Base-by-base conservation (phyloP, 306 rosid genomes). In the Styphnolobium japonicum region DNA sequence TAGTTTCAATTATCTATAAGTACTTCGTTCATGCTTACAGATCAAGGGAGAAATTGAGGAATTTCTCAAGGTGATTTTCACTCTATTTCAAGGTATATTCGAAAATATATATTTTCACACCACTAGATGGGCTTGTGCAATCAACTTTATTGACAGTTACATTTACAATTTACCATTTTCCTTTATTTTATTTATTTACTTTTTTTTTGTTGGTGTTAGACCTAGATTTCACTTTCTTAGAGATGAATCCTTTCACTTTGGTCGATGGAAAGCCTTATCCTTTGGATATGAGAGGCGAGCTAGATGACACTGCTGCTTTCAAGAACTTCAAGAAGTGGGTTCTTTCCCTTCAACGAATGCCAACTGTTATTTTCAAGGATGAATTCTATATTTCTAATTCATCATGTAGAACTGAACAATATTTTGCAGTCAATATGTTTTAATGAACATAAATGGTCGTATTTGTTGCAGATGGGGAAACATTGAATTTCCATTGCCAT, bases 221-320 rank as follows among this genome's bases (percentile, higher is more conserved):
- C 86, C 81, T 94, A 90, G 98, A 94, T 87, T 94, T 94, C 88
- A 94, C 97, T 83, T 94, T 94, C 87, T 92, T 94, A 34, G 98
- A 94, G 93, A 88, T 94, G 97, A 94, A 94, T 79, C 98, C 98
- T 58, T 94, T 94, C 55, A 75, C 98, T 74, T 84, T 94, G 85
- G 90, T 92, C 55, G 75, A 89, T 60, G 97, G 95, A 85, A 94
- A 92, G 91, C 97, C 98, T 57, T 94, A 89, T 91, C 98, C 98
- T 81, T 87, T 94, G 89, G 97, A 94, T 86, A 94, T 94, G 98
- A 94, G 98, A 88, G 97, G 98, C 82, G 97, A 94, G 85, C 82
- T 94, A 31, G 98, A 94, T 78, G 98, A 92, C 84, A 94, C 98
- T 64, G 97, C 97, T 75, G 89, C 91, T 73, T 94, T 94, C 94